Evolutionary conservation across 2,329 filamentous ascomycete species (phyloP).

Genomic region (Pseudovirgaria hyperparasitica): DNA sequence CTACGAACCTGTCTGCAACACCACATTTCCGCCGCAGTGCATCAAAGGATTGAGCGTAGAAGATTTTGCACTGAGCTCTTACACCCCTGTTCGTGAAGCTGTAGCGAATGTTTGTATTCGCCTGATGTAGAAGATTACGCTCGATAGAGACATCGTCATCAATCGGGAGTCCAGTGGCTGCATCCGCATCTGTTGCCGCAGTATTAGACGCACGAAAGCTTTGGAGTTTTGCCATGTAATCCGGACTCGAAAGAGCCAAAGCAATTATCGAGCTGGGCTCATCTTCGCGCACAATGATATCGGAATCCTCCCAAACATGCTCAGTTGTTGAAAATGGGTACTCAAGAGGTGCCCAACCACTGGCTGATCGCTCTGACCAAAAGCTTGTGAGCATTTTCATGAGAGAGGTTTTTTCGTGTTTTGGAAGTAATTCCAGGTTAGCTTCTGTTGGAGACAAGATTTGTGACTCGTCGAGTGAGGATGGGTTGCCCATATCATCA

Average conservation of each 20-base stretch:
- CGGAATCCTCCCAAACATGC: conserved; percentile 92
- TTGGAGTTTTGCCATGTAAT: conserved; percentile 71
- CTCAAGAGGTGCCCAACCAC: conserved; percentile 82
- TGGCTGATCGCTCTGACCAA: conserved; percentile 94
- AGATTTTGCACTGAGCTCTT: conserved; percentile 94
- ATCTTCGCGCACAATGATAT: conserved; percentile 94
- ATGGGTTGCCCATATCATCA: conserved; percentile 53
- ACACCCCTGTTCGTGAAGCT: conserved; percentile 91
- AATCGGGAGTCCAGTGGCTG: conserved; percentile 11
- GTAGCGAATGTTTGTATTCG: conserved; percentile 89
- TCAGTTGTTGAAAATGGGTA: conserved; percentile 75
- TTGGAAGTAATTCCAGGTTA: conserved; percentile 55
- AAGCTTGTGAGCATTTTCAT: conserved; percentile 96
- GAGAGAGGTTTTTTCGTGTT: conserved; percentile 82
- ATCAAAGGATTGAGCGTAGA: conserved; percentile 97
- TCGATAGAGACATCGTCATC: conserved; percentile 61
- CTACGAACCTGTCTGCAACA: conserved; percentile 83
- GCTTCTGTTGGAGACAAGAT: conserved; percentile 40
- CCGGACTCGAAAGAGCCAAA: conserved; percentile 74
- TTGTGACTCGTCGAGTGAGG: conserved; percentile 44
- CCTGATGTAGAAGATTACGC: conserved; percentile 68
- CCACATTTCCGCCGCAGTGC: conserved; percentile 86
- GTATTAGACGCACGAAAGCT: conserved; percentile 40
- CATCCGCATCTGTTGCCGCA: conserved; percentile 11
- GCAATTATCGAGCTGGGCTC: conserved; percentile 95